Evolutionary conservation across 495 filamentous ascomycete species (phyloP), one percentile per base, ranked within the genome.

Genomic region (Xeromyces bisporus): DNA sequence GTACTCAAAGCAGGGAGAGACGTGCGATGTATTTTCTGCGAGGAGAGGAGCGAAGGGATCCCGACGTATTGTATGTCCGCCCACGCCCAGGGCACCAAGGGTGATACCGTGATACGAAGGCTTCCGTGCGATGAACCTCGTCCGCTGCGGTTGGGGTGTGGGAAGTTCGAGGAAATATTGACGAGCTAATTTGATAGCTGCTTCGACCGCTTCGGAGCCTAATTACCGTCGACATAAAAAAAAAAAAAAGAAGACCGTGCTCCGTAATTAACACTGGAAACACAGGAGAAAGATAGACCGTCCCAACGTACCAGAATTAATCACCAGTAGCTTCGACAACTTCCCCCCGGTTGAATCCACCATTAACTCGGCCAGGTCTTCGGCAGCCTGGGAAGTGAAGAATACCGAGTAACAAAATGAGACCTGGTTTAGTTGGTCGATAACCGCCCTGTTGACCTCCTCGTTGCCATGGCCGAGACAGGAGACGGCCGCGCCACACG

Each of bases 41-140:
- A 89, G 52, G 12, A 85, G 57, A 4, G 73, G 71, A 47, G 77
- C 64, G 35, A 77, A 89, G 16, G 69, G 66, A n/a, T 59, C 53
- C 30, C 75, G 62, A 15, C 80, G 64, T 8, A 58, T 58, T 12
- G 63, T 47, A 48, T 84, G 78, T 0, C 77, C 73, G 21, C 73
- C 69, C 0, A 75, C 55, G 1, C 65, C 58, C 10, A 87, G 49
- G 0, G 74, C 62, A 0, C 78, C 78, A 1, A 85, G 52, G 0
- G 79, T 85, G 12, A 62, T 75, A 4, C 80, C 80, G 37, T 87
- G 80, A 40, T 81, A 87, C n/a, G 73, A 77, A 13, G 73, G 66
- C 28, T 63, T 58, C 7, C 80, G 58, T 9, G 70, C 63, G 34
- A 87, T 79, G 53, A 75, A 77, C n/a, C 65, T 59, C 2, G 41